A percentile compares a stretch with the other conserved stretches of the same genome.
These are phyloP conservation scores for Penicillium crystallinum DNA, from an alignment of 495 filamentous ascomycete species.

Conservation along the genomic window DNA sequence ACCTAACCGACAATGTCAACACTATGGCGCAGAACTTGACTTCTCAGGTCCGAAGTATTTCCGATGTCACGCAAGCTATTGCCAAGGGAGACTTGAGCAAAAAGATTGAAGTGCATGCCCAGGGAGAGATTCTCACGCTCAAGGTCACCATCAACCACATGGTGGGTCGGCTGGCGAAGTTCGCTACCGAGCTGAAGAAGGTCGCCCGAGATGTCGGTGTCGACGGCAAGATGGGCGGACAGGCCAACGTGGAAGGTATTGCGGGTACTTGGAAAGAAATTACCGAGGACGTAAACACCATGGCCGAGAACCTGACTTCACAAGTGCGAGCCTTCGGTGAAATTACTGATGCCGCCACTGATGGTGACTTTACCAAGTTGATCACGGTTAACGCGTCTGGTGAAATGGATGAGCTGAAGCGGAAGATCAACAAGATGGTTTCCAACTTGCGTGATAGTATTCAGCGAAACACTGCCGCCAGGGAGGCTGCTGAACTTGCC, in stretches of 20 bases:
- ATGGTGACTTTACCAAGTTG: conserved; percentile 93
- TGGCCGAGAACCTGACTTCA: conserved; percentile 96
- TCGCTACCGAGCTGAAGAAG: conserved; percentile 94
- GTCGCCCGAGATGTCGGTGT: conserved; percentile 97
- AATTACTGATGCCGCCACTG: conserved; percentile 93
- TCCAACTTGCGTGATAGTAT: conserved; percentile 94
- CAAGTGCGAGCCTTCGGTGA: conserved; percentile 98
- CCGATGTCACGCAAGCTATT: conserved; percentile 95
- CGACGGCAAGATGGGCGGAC: conserved; percentile 97
- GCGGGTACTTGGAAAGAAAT: conserved; percentile 98
- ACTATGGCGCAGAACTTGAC: conserved; percentile 96
- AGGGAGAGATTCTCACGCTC: conserved; percentile 88
- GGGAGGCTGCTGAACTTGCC: conserved; percentile 92
- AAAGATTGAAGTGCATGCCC: conserved; percentile 92
- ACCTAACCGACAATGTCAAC: conserved; percentile 85
- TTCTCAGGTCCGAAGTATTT: conserved; percentile 91
- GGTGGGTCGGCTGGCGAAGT: conserved; percentile 92
- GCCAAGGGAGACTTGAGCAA: conserved; percentile 91
- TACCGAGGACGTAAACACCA: conserved; percentile 96
- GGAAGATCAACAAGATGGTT: conserved; percentile 99
- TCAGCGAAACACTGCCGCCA: conserved; percentile 92
- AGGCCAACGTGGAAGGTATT: conserved; percentile 90
- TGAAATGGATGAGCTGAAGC: conserved; percentile 98
- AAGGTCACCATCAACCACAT: conserved; percentile 99
- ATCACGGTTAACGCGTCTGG: conserved; percentile 98